Conservation (phyloP, 1,284 basidiomycete species). For the Leccinum solheimii region DNA sequence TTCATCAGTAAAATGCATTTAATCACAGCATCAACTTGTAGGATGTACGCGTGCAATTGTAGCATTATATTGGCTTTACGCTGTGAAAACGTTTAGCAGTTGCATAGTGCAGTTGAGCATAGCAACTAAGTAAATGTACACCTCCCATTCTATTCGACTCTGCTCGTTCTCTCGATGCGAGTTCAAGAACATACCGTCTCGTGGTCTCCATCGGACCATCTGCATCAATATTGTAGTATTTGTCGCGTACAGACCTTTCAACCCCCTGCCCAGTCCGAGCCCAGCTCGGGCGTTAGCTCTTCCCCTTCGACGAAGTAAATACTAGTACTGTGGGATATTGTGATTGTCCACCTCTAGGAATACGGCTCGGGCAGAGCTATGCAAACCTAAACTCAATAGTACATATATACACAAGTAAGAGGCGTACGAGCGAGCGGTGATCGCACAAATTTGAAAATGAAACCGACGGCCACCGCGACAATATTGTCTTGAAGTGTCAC, state of each 20-base stretch:
- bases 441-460: not conserved
- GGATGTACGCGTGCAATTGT: conserved; percentile 8
- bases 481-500: conserved; percentile 12
- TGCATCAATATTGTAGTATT: too few relatives aligned
- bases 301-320: not conserved
- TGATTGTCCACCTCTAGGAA: not conserved
- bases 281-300: not conserved
- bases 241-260: too few relatives aligned
- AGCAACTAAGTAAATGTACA: not conserved
- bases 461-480: not conserved
- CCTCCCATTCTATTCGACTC: too few relatives aligned
- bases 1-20: not conserved
- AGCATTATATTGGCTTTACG: not conserved
- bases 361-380: not conserved
- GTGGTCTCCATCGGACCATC: too few relatives aligned
- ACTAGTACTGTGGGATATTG: too few relatives aligned
- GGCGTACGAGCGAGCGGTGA: not conserved
- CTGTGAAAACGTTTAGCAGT: too few relatives aligned
- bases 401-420: not conserved
- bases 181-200: too few relatives aligned
- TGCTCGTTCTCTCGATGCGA: too few relatives aligned
- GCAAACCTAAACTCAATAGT: not conserved
- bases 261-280: too few relatives aligned
- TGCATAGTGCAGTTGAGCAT: too few relatives aligned
- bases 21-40: conserved; percentile 4